Evolutionary conservation across 345 rosid species (phyloP).

Genomic region (Lepidium didymum): DNA sequence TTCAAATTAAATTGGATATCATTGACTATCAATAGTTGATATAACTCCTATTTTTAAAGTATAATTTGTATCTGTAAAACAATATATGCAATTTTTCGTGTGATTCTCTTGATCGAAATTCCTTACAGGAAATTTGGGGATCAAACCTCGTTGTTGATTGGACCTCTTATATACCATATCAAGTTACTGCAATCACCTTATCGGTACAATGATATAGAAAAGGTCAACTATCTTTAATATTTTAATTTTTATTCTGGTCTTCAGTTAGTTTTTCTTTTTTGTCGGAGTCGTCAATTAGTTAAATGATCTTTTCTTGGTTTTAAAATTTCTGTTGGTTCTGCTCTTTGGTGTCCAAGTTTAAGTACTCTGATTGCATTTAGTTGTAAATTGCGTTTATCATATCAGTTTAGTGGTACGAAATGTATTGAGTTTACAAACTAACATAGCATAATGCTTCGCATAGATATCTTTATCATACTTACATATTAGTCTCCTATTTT

Average conservation of each 20-base stretch:
- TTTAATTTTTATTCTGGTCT: neutral
- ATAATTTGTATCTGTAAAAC: neutral
- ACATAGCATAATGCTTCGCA: neutral
- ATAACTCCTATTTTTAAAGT: neutral
- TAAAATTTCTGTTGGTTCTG: neutral
- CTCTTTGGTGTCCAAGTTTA: neutral
- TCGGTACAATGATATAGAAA: neutral
- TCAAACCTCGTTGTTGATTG: neutral
- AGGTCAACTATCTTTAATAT: neutral
- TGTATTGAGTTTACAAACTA: neutral
- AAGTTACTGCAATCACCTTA: neutral
- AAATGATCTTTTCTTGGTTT: neutral
- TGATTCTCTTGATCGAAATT: neutral
- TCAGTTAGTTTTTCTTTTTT: neutral
- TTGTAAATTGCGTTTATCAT: neutral
- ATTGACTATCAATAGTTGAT: neutral
- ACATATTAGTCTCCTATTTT: neutral
- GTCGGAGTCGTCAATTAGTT: neutral
- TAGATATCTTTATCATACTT: neutral
- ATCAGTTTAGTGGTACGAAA: neutral
- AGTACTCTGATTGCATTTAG: neutral
- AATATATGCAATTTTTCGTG: neutral
- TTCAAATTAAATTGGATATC: neutral
- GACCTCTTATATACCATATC: neutral
- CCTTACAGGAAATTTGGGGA: neutral